Percentiles rank a stretch among this genome's conserved stretches.
These are phyloP conservation scores for Brassica incana DNA, from an alignment of 345 rosid species.

Conservation along the genomic window DNA sequence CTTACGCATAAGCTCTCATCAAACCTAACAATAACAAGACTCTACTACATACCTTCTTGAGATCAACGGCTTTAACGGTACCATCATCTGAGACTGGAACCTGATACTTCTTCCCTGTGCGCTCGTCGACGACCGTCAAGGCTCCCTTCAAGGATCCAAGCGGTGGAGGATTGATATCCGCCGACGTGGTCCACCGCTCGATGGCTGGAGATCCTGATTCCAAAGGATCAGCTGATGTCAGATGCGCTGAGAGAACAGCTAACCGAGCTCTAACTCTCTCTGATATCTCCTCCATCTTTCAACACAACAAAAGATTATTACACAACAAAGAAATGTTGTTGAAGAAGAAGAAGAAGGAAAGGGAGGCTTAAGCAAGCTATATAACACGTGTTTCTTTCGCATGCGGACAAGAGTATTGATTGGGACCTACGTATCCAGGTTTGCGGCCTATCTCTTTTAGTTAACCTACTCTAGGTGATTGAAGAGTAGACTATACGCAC, in stretches of 20 bases:
- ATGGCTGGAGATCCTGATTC: slow-evolving; percentile 30
- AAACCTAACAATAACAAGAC: background rate
- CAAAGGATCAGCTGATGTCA: slow-evolving; percentile 29
- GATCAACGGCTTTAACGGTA: slow-evolving; percentile 75
- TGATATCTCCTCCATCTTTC: slow-evolving; percentile 38
- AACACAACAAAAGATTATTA: background rate
- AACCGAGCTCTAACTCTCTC: slow-evolving; percentile 54
- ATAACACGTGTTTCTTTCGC: slow-evolving; percentile 1
- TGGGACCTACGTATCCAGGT: slow-evolving; percentile 17
- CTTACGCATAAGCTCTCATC: background rate
- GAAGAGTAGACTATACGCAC: background rate
- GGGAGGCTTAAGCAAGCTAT: background rate
- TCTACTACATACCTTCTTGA: slow-evolving; percentile 59
- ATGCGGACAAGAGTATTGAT: background rate
- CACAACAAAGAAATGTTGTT: background rate
- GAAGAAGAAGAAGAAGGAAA: slow-evolving; percentile 6
- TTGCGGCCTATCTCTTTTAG: background rate
- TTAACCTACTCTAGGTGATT: background rate
- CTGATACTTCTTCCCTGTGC: slow-evolving; percentile 67
- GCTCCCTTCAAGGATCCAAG: slow-evolving; percentile 56
- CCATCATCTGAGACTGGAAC: slow-evolving; percentile 63
- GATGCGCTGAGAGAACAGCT: slow-evolving; percentile 71
- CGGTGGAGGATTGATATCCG: slow-evolving; percentile 44
- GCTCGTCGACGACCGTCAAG: slow-evolving; percentile 69
- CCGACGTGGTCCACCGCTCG: slow-evolving; percentile 55